A percentile compares a stretch with the other conserved stretches of the same genome.
These are phyloP conservation scores for Penicillium sp. DNA, from an alignment of 2,329 filamentous ascomycete genomes.

Conservation along the genomic window DNA sequence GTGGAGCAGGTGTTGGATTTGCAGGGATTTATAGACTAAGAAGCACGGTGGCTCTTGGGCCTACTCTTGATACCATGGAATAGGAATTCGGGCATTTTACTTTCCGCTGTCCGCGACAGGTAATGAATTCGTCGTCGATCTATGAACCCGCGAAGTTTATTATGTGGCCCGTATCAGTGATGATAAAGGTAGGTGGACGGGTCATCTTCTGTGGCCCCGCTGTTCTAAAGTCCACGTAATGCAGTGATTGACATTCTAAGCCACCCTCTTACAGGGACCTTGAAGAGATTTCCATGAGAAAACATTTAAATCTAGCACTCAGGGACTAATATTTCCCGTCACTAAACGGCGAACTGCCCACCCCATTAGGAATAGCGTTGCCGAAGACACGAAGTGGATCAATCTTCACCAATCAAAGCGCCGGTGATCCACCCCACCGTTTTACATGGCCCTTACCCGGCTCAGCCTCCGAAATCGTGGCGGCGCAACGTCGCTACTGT, in stretches of 20 bases:
- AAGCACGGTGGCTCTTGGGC: not conserved
- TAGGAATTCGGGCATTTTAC: not conserved
- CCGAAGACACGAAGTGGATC: not conserved
- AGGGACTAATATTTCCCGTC: not conserved
- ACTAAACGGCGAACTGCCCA: conserved; percentile 9
- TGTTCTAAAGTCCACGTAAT: not conserved
- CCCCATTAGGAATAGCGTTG: conserved; percentile 13
- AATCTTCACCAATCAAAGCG: not conserved
- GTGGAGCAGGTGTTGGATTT: not conserved
- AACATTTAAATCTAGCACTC: not conserved
- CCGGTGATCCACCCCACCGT: not conserved
- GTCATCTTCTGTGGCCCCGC: not conserved
- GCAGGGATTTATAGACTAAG: not conserved
- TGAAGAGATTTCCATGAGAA: not conserved
- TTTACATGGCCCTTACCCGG: not conserved
- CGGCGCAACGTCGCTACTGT: not conserved
- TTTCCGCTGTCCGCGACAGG: not conserved
- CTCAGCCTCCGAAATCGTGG: not conserved
- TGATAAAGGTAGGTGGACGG: too few relatives aligned
- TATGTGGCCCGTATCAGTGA: not conserved
- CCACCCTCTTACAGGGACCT: not conserved
- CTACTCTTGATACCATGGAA: not conserved
- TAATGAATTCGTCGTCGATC: not conserved
- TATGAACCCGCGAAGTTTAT: not conserved
- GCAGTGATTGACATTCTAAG: not conserved